Base-by-base conservation (phyloP, 2,329 filamentous ascomycete genomes). In the Capronia coronata region DNA sequence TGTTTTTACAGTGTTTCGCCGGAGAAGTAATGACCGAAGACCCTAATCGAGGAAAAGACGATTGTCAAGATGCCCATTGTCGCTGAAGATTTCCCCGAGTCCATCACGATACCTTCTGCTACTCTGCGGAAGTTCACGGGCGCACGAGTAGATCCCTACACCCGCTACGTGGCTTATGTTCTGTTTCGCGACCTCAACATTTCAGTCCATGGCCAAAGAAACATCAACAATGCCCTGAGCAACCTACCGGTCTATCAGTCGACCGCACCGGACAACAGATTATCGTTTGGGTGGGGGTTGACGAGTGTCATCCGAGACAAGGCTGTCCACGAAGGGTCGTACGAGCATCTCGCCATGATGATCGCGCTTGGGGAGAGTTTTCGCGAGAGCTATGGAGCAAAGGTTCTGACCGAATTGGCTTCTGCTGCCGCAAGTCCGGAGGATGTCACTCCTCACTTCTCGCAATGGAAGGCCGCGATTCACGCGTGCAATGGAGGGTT, bases 301-400 rank as follows among this genome's bases (percentile, higher is more conserved):
- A 41, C 46, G 7, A 53, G 56, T 37, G 44, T 56, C 18, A 55
- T 59, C 22, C 55, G 53, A 18, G 52, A 53, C 34, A 43, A 50
- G 34, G 46, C 25, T 6, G 46, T 59, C 10, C 57, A 59, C 34
- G 46, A 48, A 30, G 51, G 51, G 1, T 53, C 52, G 5, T 59
- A 59, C 34, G 57, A 59, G 23, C 50, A 59, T 47, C 38, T 59
- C 2, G 51, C 55, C 29, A 45, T 57, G 25, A 43, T 58, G 43
- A 48, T 51, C 8, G 55, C 55, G 11, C 22, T 59, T 19, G 48
- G 51, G 1, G 57, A 58, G 35, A 54, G 42, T 21, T 59, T 59
- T 22, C 55, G 52, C 30, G 53, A 59, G 35, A 48, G 50, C 35
- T 59, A 58, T 23, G 52, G 42, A 4, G 53, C 57, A 1, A 48